Base-by-base conservation (phyloP, 805 yeast genomes). In the Wickerhamiella domercqiae region DNA sequence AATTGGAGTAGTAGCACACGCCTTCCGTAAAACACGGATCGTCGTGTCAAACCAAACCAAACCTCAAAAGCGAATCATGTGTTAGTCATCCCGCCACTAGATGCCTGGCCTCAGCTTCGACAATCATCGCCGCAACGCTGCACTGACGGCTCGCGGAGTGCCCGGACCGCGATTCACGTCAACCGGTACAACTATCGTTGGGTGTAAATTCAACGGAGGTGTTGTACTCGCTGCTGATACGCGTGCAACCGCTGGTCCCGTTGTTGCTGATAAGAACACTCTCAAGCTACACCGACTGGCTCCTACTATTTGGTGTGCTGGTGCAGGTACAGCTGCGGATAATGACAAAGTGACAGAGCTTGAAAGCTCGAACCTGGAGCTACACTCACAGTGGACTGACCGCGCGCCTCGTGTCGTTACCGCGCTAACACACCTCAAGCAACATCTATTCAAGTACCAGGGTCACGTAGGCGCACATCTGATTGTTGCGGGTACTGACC, bases 301-400 rank as follows among this genome's bases (percentile, higher is more conserved):
- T 5, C 94, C 96, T 7, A 71, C 70, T 53, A 84, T 86, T 56
- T 87, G 96, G 96, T 87, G 98, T 74, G 98, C 98, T 37, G 98
- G 98, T 53, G 98, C 98, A 3, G 98, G 98, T 59, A 90, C 98
- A n/a, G 98, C 98, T 21, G 97, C 98, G 5, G 98, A 90, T 57
- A 90, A 96, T 9, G 97, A 90, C 59, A 83, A 84, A 75, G 97
- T 90, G 29, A 90, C 98, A 4, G 94, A 84, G 59, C 67, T 90
- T 54, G 84, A 84, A 48, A 73, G 83, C 26, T 81, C 94, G 28
- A 86, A 87, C 57, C 64, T 90, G 46, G 98, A 90, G 61, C 66
- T 90, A 44, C 98, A 87, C 59, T 67, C 93, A 6, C 65, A 84
- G 61, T 75, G 78, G 50, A 75, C 87, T 24, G 75, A 75, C 42